Base-by-base conservation (phyloP, 352 stramenopile species). In the Globisporangium alternatum region DNA sequence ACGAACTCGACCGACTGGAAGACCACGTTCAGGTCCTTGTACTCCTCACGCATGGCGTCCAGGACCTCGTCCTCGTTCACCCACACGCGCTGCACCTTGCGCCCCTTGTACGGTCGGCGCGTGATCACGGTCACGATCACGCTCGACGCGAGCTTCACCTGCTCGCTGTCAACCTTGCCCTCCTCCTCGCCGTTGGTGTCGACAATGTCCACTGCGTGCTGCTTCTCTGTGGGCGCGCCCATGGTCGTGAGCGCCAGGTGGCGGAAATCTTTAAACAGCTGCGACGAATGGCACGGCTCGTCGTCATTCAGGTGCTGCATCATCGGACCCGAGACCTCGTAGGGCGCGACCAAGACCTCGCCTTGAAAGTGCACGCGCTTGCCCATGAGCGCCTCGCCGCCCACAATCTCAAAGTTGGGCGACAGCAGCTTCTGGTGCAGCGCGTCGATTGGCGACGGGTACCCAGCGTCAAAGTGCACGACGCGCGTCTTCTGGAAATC, bases 1-100 rank as follows among this genome's bases (percentile, higher is more conserved):
- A 85, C 83, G 62, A 88, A 93, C 43, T 95, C 86, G 31, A 91
- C 30, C 1, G 75, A 81, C 35, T 83, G 70, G 59, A 91, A 80
- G n/a, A 74, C 61, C 69, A 83, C 31, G 67, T 75, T 9, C 62
- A 51, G 28, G 37, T 65, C 63, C 17, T 75, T 70, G 48, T 83
- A 86, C 45, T 64, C 56, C 13, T 41, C 28, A 30, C 75, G 77
- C 67, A 90, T 88, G n/a, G 64, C 62, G 12, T 39, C 30, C 48
- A 87, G 59, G 1, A 90, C 65, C 56, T 86, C 79, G 56, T 86
- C 69, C 48, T 90, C 81, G 56, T 90, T 92, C 15, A 73, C 31
- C 83, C 83, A 92, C 28, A 88, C 71, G 47, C 83, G 83, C 60
- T 86, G 69, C 21, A 92, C 25, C 12, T 45, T 65, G 19, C 83